These are phyloP conservation scores for Anisodus acutangulus DNA, from an alignment of 257 asterid genomes.

Conservation along the genomic window DNA sequence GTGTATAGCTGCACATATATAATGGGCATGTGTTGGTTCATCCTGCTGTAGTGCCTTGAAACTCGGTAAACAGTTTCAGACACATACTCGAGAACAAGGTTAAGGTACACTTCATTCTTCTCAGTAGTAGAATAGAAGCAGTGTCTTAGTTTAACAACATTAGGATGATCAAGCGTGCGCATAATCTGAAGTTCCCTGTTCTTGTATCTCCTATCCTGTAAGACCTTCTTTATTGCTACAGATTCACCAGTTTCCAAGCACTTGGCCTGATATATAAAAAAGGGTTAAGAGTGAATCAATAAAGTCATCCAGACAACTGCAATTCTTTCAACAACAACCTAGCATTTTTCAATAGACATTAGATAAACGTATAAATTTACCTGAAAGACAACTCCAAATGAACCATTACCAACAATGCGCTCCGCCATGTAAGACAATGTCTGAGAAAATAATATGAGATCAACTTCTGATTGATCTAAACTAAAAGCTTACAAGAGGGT, in stretches of 20 bases:
- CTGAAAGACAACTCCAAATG: slow-evolving; percentile 83
- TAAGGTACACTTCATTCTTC: slow-evolving; percentile 81
- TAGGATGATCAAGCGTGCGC: slow-evolving; percentile 74
- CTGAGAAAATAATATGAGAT: slow-evolving; percentile 42
- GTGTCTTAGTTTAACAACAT: slow-evolving; percentile 76
- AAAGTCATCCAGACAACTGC: neutral
- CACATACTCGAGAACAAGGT: slow-evolving; percentile 83
- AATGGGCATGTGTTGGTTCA: slow-evolving; percentile 76
- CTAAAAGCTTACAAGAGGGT: neutral
- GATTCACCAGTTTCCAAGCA: slow-evolving; percentile 80
- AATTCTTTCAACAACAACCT: neutral
- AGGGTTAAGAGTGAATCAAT: neutral
- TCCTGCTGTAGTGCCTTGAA: slow-evolving; percentile 75
- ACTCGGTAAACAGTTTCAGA: slow-evolving; percentile 84
- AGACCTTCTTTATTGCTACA: slow-evolving; percentile 90
- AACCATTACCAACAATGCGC: slow-evolving; percentile 58
- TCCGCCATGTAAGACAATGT: slow-evolving; percentile 71
- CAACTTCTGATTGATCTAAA: neutral
- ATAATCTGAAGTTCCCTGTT: slow-evolving; percentile 83
- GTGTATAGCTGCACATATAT: slow-evolving; percentile 74
- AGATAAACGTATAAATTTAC: slow-evolving; percentile 38
- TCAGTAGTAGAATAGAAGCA: slow-evolving; percentile 83
- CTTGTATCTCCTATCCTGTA: slow-evolving; percentile 93
- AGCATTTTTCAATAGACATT: neutral
- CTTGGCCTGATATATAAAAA: slow-evolving; percentile 59